Base-by-base conservation (phyloP, 129 eudicot genomes). In the Oenanthe sinensis region DNA sequence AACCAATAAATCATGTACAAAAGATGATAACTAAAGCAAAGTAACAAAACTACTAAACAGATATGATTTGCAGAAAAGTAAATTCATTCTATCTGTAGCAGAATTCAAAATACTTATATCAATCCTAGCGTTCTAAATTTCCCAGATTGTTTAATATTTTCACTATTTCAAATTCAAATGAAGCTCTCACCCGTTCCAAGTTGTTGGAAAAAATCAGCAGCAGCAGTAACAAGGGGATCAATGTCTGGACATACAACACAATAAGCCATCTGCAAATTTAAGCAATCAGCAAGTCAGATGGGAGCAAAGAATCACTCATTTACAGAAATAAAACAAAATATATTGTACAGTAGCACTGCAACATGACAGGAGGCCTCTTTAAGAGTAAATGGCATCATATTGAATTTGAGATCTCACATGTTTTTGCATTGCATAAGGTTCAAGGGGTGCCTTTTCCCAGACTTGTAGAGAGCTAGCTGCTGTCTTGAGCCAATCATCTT, bases 381-480 rank as follows among this genome's bases (percentile, higher is more conserved):
- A 45, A 12, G 8, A 74, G 49, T 63, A 65, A 15, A 43, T 63
- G 10, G 26, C 19, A 36, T 17, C 33, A 43, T 22, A 17, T 40
- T 14, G 30, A 5, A 13, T 47, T 36, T 60, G 73, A 44, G 22
- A 80, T 70, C 94, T 88, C 83, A 96, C 99, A 73, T 90, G 91
- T 84, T 96, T 96, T 77, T 88, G 95, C 82, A 87, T 86, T 40
- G 99, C 99, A 69, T 96, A 96, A 26, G 99, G 99, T 85, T 96
- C 99, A 82, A 96, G 81, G 78, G 99, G 99, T 78, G 97, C 99
- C 87, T 96, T 96, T 74, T 96, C 99, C 99, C 99, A 96, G 74
- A 84, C 82, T 62, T 96, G 97, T 54, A 96, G 88, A 75, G 97
- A 88, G 87, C 86, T 87, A 0, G 97, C 90, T 47, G 99, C 88